Evolutionary conservation across 2,329 filamentous ascomycete genomes (phyloP).

Genomic region (Paecilomyces sp.): DNA sequence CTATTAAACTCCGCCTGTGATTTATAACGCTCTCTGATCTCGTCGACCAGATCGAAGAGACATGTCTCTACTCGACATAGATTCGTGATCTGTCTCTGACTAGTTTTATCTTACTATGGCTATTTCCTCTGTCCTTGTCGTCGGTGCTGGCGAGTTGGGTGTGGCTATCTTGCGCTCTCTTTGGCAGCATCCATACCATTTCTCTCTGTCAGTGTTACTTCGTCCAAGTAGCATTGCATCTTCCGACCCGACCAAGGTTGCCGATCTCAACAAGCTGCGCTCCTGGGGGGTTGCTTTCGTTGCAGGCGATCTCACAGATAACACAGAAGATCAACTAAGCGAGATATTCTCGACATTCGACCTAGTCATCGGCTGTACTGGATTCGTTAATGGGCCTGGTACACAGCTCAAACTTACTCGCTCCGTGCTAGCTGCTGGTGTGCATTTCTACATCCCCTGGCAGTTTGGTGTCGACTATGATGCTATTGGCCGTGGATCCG

Average conservation of each 20-base stretch:
- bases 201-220: neutral
- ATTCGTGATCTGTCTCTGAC: neutral
- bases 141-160: neutral
- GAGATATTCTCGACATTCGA: neutral
- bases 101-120: neutral
- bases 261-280: neutral
- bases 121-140: neutral
- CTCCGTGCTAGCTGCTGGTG: conserved; percentile 47
- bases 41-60: neutral
- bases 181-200: neutral
- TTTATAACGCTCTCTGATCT: neutral
- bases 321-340: neutral
- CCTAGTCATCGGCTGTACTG: conserved; percentile 52
- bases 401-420: conserved; percentile 52
- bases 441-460: conserved; percentile 59
- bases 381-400: conserved; percentile 50
- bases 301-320: neutral
- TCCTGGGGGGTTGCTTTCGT: neutral
- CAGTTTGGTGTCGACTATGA: conserved; percentile 71
- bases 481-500: conserved; percentile 49
- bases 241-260: neutral
- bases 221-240: neutral
- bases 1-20: neutral
- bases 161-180: neutral
- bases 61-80: neutral